These are phyloP conservation scores for Comarum palustre DNA, from an alignment of 306 rosid genomes.

Conservation along the genomic window DNA sequence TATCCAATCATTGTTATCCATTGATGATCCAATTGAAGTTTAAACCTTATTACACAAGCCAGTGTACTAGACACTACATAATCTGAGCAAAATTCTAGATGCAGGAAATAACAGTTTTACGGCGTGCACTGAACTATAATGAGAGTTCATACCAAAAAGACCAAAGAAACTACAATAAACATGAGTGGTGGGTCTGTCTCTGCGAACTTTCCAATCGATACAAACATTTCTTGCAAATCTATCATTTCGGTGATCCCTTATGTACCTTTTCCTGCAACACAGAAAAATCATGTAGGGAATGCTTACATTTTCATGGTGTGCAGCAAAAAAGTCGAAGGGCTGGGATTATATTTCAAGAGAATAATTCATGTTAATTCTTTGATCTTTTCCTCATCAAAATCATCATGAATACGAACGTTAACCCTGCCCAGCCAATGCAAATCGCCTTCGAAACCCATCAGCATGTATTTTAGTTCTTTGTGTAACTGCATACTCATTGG, in stretches of 20 bases:
- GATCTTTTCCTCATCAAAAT: too few species aligned
- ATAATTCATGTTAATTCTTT: not conserved
- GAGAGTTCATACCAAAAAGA: not conserved
- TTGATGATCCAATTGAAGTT: not conserved
- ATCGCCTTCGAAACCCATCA: too few species aligned
- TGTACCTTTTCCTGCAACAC: slow-evolving; percentile 6
- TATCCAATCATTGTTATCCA: not conserved
- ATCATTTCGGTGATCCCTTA: slow-evolving; percentile 2
- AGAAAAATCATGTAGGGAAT: slow-evolving; percentile 15
- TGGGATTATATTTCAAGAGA: not conserved
- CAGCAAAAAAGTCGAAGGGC: slow-evolving; percentile 3
- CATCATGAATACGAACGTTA: too few species aligned
- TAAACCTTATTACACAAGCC: not conserved
- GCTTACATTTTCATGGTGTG: not conserved
- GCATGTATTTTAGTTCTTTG: not conserved
- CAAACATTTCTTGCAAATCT: not conserved
- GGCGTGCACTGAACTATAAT: slow-evolving; percentile 14
- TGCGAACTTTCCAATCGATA: not conserved
- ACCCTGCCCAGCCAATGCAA: too few species aligned
- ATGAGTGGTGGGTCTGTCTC: not conserved
- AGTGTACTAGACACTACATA: not conserved
- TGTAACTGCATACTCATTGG: not conserved
- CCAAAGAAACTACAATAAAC: not conserved
- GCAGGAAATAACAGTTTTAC: not conserved
- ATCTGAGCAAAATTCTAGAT: not conserved